A percentile compares a stretch with the other conserved stretches of the same genome.
Conservation (phyloP, 305 asterid species). For the Fraxinus platypoda region DNA sequence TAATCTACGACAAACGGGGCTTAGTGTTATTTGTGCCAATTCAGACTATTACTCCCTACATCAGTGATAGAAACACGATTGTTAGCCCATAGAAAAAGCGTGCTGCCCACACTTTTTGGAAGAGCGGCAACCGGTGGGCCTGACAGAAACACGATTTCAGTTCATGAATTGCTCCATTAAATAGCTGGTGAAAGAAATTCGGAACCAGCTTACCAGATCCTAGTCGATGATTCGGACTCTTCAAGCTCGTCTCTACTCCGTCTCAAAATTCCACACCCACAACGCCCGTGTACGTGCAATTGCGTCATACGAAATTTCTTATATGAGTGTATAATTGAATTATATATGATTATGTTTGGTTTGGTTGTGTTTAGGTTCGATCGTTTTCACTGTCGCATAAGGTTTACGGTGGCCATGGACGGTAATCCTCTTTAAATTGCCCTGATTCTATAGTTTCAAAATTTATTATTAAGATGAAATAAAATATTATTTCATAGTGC, state of each 20-base stretch:
- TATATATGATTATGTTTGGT: constrained; percentile 1
- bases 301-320: background rate
- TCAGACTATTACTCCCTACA: background rate
- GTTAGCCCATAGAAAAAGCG: background rate
- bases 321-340: background rate
- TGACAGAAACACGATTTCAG: background rate
- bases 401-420: constrained; percentile 40
- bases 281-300: background rate
- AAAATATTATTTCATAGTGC: background rate
- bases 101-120: background rate
- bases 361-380: constrained; percentile 30
- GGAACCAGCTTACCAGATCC: background rate
- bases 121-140: too few species aligned
- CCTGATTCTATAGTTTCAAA: background rate
- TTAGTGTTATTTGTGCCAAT: background rate
- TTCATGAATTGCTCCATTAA: background rate
- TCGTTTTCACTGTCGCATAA: constrained; percentile 28
- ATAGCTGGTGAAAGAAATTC: background rate
- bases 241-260: constrained; percentile 31
- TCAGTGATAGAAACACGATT: background rate
- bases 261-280: constrained; percentile 28
- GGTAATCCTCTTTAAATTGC: constrained; percentile 31
- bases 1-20: background rate
- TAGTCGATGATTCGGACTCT: constrained; percentile 26
- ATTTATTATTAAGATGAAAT: background rate